Base-by-base conservation (phyloP, 768 basidiomycete species). In the Lentinula edodes region DNA sequence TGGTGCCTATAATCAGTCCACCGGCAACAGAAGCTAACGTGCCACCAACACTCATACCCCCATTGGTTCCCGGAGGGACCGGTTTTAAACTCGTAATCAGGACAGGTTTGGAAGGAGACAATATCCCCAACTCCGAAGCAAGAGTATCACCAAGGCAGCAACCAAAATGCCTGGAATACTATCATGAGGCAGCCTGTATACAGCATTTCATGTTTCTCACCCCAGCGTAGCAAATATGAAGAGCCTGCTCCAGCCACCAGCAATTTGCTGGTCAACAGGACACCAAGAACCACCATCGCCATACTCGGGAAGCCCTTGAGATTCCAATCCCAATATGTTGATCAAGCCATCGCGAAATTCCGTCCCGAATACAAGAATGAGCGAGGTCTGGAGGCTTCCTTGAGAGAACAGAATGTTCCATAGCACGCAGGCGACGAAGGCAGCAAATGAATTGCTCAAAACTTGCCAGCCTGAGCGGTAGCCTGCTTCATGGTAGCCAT, bases 121-220 rank as follows among this genome's bases (percentile, higher is more conserved):
- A 79, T 64, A 97, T 94, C 38, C 95, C 95, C 23, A 97, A 81
- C 73, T 97, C 95, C 8, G 93, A 95, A 0, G 94, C 94, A 2
- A 98, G 84, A 0, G 95, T 97, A 67, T 97, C 95, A 5, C 92
- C 95, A 8, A 95, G 78, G 69, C 90, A 93, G 72, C 91, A 94
- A 2, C 88, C 87, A 71, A 93, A 92, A 69, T 95, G 93, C 3
- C 92, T 94, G 18, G 4, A 50, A 68, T 3, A 10, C 48, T 20
- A 51, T 53, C 28, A 59, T 68, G 2, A 66, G 59, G 16, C 15
- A 12, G n/a, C 9, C 7, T 3, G 13, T 56, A 32, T 23, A 35
- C 16, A 41, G 6, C 8, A 32, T 13, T 20, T 45, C 43, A n/a
- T 28, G 7, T 36, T 34, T 70, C 80, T 66, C 62, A 91, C 84